Conservation (phyloP, 768 basidiomycete species). For the Rhizopogon sp. region DNA sequence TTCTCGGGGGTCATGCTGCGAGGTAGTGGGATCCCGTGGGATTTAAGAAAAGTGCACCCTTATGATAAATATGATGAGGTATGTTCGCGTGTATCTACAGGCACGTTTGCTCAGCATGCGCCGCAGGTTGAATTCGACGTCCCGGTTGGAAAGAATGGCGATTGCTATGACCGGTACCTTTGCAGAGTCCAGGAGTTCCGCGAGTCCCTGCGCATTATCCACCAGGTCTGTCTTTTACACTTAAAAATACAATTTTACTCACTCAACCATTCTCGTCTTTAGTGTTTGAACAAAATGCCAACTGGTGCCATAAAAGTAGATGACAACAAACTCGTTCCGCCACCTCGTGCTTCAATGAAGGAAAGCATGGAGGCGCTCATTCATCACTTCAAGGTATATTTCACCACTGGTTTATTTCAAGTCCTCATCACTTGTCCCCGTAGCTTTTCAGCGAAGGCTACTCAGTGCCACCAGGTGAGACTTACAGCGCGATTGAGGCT, state of each 20-base stretch:
- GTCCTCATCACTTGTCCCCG: slow-evolving; percentile 1
- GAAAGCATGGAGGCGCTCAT: slow-evolving; percentile 98
- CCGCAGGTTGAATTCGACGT: slow-evolving; percentile 90
- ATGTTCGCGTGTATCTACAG: slow-evolving; percentile 8
- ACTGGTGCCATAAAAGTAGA: slow-evolving; percentile 90
- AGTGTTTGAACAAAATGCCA: slow-evolving; percentile 98
- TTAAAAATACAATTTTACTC: not conserved
- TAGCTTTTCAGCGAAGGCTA: slow-evolving; percentile 96
- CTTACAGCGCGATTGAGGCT: slow-evolving; percentile 96
- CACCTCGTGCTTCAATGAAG: slow-evolving; percentile 97
- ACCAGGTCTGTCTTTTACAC: slow-evolving; percentile 42
- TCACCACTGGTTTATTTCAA: too few relatives aligned
- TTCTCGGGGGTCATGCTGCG: slow-evolving; percentile 98
- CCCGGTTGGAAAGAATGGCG: slow-evolving; percentile 94
- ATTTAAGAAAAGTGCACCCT: slow-evolving; percentile 84
- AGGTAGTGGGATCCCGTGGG: slow-evolving; percentile 93
- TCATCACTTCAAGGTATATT: slow-evolving; percentile 89
- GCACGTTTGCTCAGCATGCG: not conserved
- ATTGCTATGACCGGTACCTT: slow-evolving; percentile 97
- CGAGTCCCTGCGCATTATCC: slow-evolving; percentile 86
- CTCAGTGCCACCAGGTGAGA: slow-evolving; percentile 93
- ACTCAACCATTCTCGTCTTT: slow-evolving; percentile 3
- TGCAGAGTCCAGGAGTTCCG: slow-evolving; percentile 99
- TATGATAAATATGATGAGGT: slow-evolving; percentile 97
- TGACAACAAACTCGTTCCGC: slow-evolving; percentile 95